These are phyloP conservation scores for Arthrocladium fulminans DNA, from an alignment of 2,329 filamentous ascomycete genomes.

Conservation along the genomic window DNA sequence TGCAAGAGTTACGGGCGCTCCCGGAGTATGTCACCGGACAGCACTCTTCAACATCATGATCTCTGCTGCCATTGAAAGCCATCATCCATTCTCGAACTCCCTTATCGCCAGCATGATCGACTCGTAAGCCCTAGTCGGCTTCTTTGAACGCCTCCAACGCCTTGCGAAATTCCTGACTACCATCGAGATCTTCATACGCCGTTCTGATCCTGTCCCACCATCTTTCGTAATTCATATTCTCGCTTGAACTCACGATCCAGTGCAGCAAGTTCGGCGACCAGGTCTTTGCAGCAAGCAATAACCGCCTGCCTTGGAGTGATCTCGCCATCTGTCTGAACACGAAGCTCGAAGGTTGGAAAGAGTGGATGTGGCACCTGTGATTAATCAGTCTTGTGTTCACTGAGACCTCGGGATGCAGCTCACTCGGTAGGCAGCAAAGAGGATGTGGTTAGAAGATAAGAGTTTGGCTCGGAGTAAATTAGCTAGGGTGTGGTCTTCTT, in stretches of 20 bases:
- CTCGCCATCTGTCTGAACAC: constrained; percentile 83
- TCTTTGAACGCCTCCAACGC: constrained; percentile 5
- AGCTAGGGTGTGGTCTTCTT: constrained; percentile 92
- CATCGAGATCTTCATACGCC: constrained; percentile 9
- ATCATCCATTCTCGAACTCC: too few relatives aligned
- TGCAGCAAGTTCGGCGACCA: constrained; percentile 71
- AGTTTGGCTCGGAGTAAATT: constrained; percentile 83
- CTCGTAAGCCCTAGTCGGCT: too few relatives aligned
- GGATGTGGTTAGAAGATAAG: constrained; percentile 71
- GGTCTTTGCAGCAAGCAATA: constrained; percentile 66
- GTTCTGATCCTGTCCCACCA: constrained; percentile 58
- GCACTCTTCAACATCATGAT: too few relatives aligned
- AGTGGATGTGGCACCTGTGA: constrained; percentile 37
- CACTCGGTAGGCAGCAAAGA: constrained; percentile 90
- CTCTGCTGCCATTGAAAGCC: too few relatives aligned
- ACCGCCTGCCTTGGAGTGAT: constrained; percentile 85
- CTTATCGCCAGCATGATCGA: too few relatives aligned
- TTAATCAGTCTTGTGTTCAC: constrained; percentile 9
- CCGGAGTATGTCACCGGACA: too few relatives aligned
- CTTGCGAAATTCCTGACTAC: neutral
- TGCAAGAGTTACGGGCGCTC: too few relatives aligned
- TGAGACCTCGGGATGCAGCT: constrained; percentile 24
- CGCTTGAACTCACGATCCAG: constrained; percentile 84
- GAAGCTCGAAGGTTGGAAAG: constrained; percentile 55
- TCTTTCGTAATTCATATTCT: constrained; percentile 81